Evolutionary conservation across 192 early-diverging fungal species (phyloP), one percentile per base, ranked within the genome.

Genomic region (Piromyces sp.): DNA sequence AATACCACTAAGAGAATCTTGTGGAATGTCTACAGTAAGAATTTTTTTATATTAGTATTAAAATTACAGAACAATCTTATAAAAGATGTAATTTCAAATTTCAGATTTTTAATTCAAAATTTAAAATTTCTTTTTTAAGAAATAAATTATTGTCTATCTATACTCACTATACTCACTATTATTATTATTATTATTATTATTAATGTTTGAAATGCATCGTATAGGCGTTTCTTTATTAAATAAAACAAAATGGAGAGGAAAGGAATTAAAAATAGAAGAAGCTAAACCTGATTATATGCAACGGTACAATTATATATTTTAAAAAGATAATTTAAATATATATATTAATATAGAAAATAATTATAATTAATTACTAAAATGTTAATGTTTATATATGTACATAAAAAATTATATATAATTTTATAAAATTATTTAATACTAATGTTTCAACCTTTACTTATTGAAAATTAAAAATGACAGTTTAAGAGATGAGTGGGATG

Each of bases 221-320:
- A 9, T 83, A 90, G 89, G 90, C 81, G n/a, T 92, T 30, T 87
- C 88, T 28, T 79, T 92, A 28, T 95, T 92, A 82, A 92, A 93
- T 40, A 92, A 93, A 5, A 86, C 95, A 17, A 94, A 93, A 80
- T 96, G 95, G 95, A 96, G 95, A 85, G 95, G 95, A 58, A 87
- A 90, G 30, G 88, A 89, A 30, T 79, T 96, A 81, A 89, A 91
- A 78, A 86, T 96, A 26, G 93, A 95, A 81, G 94, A 94, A n/a
- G 93, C 95, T 17, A 95, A 94, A 84, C 90, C 90, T 79, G 87
- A 91, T 81, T 95, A 91, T 85, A 87, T 87, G 83, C 87, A 87
- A 79, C 85, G 85, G 82, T 88, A 80, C 80, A 68, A 85, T 31
- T n/a, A n/a, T n/a, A n/a, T n/a, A n/a, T n/a, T n/a, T n/a, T n/a